Evolutionary conservation across 371 early-diverging fungal species (phyloP).

Genomic region (Mucor indicus): DNA sequence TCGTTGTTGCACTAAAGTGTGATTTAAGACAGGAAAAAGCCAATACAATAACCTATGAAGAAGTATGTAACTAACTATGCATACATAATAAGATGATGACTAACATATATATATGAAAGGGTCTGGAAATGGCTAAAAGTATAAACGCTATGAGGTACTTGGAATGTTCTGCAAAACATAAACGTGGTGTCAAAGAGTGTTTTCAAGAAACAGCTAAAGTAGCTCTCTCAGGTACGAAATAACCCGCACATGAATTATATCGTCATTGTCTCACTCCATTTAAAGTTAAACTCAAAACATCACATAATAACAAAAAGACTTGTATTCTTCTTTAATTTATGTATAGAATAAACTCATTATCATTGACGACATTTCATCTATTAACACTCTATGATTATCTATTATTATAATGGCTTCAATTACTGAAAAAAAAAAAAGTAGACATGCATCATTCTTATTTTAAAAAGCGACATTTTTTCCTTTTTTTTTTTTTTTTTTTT

Average conservation of each 20-base stretch:
- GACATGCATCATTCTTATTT: too few relatives aligned
- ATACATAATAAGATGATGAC: neutral
- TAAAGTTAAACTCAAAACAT: conserved; percentile 4
- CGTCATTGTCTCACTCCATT: neutral
- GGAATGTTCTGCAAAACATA: conserved; percentile 56
- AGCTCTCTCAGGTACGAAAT: conserved; percentile 38
- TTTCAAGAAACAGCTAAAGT: conserved; percentile 54
- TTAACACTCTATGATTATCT: too few relatives aligned
- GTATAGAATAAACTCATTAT: neutral
- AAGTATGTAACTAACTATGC: conserved; percentile 14
- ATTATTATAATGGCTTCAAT: too few relatives aligned
- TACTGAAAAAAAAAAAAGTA: too few relatives aligned
- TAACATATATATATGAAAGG: conserved; percentile 14
- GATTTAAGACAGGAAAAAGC: conserved; percentile 49
- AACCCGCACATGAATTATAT: too few relatives aligned
- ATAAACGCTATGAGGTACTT: conserved; percentile 50
- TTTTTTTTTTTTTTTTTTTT: too few relatives aligned
- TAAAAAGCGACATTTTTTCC: too few relatives aligned
- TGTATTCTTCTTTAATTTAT: conserved; percentile 10
- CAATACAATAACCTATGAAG: conserved; percentile 44
- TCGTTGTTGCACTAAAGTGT: conserved; percentile 55
- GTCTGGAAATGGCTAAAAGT: conserved; percentile 39
- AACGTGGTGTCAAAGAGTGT: conserved; percentile 50
- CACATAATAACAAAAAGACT: conserved; percentile 5
- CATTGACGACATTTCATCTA: too few relatives aligned